A percentile compares a stretch with the other conserved stretches of the same genome.
phyloP scores from a whole-genome alignment of 106 monocot species.

The Platanthera zijinensis region DNA sequence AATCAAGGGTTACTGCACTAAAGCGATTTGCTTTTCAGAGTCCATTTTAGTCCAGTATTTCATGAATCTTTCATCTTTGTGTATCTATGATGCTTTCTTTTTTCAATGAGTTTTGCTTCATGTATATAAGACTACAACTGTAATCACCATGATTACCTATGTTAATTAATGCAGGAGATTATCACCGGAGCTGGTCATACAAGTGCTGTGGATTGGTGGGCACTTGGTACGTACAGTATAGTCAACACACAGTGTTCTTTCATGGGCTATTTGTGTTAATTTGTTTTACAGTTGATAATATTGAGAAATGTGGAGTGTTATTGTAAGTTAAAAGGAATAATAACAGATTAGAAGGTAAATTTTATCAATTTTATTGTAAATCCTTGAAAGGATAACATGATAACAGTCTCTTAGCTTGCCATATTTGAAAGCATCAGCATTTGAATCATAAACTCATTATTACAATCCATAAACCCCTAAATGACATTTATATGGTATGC shows the following conservation, averaged over 20 bases:
- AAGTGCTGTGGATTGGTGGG: constrained; percentile 99
- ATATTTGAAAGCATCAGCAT: not conserved
- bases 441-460: not conserved
- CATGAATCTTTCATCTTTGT: not conserved
- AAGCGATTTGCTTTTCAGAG: not conserved
- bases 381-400: not conserved
- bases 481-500: not conserved
- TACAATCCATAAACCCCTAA: not conserved
- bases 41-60: not conserved
- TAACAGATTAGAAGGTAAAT: not conserved
- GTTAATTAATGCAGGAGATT: constrained; percentile 67
- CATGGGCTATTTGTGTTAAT: not conserved
- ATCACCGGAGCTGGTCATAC: constrained; percentile 94
- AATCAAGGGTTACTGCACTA: not conserved
- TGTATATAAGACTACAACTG: not conserved
- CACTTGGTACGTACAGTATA: constrained; percentile 58
- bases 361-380: not conserved
- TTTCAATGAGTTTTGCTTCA: not conserved
- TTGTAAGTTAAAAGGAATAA: not conserved
- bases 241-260: not conserved
- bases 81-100: not conserved
- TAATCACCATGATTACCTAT: not conserved
- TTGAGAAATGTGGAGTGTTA: not conserved
- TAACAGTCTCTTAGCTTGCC: not conserved
- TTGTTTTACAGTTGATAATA: not conserved